Base-by-base conservation (phyloP, 331 rosid genomes). In the Quercus lobata region DNA sequence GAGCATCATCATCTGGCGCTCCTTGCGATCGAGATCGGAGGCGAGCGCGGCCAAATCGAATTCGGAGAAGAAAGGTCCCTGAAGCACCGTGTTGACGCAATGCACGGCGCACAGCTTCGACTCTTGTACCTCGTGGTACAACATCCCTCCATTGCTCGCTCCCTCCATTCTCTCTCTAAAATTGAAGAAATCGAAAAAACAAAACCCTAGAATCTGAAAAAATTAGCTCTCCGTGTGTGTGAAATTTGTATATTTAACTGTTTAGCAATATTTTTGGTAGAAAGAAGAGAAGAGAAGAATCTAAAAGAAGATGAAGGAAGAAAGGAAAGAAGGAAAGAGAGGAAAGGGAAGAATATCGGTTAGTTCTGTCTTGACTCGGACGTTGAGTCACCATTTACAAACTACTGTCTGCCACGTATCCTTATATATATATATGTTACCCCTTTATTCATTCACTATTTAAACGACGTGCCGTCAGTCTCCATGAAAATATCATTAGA, bases 61-160 rank as follows among this genome's bases (percentile, higher is more conserved):
- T 85, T 96, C 99, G 4, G 99, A 96, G 90, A 96, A 96, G 86
- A 91, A 96, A 0, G 99, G 98, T 6, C 99, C 99, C 77, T 96
- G 99, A 9, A 96, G 78, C 19, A 92, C 98, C 2, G 98, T 88
- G 87, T 96, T 96, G 9, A 93, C 97, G 77, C 99, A 96, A 89
- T 96, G 99, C 86, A 93, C 94, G 0, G 99, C 99, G 73, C 99
- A 96, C 0, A 96, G 98, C 89, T 96, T 96, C 66, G 99, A 96
- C 85, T 96, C 99, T 79, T 96, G 99, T 5, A 96, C 98, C 88
- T 96, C 99, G 75, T 96, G 98, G 81, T 96, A 96, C 90, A 96
- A 71, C 93, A 96, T 90, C 22, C 99, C 99, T 61, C 99, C 99
- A 80, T 96, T 96, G 97, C 97, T 91, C 32, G 89, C 90, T 37